phyloP scores from a whole-genome alignment of 75 land plant genomes.

The Ceratopteris richardii region DNA sequence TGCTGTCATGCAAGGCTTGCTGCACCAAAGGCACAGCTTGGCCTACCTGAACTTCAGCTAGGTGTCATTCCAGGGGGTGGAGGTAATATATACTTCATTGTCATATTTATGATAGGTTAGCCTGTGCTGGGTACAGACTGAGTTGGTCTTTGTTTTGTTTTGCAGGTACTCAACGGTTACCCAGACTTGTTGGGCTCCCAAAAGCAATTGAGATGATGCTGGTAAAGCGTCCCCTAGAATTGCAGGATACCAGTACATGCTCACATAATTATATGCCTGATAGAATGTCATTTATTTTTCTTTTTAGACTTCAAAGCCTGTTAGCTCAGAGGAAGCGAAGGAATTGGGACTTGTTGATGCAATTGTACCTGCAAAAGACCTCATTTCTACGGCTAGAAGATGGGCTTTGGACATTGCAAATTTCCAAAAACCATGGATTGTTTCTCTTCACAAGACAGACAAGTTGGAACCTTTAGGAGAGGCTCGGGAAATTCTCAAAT shows the following conservation, averaged over 20 bases:
- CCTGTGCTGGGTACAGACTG: not conserved
- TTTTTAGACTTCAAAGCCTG: conserved; percentile 12
- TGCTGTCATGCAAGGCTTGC: conserved; percentile 92
- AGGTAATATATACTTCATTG: conserved; percentile 34
- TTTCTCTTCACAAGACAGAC: conserved; percentile 10
- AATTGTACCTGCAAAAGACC: conserved; percentile 10
- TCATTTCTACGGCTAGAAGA: conserved; percentile 9
- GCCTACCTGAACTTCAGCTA: conserved; percentile 92
- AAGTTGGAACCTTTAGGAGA: conserved; percentile 10
- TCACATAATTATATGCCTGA: not conserved
- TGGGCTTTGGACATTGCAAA: conserved; percentile 18
- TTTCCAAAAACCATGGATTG: conserved; percentile 6
- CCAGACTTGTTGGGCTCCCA: conserved; percentile 76
- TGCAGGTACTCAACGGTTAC: conserved; percentile 92
- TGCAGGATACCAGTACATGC: not conserved
- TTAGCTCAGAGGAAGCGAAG: conserved; percentile 10
- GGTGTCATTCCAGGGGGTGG: conserved; percentile 97
- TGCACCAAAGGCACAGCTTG: conserved; percentile 71
- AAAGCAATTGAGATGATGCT: conserved; percentile 92
- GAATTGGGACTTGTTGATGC: conserved; percentile 19
- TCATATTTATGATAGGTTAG: not conserved
- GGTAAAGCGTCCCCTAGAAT: conserved; percentile 29
- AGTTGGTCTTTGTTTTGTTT: not conserved
- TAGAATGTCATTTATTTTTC: not conserved
- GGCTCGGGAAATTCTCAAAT: conserved; percentile 11